Evolutionary conservation across 2,329 filamentous ascomycete species (phyloP), one percentile per base, ranked within the genome.

Genomic region (Sporothrix pallida): DNA sequence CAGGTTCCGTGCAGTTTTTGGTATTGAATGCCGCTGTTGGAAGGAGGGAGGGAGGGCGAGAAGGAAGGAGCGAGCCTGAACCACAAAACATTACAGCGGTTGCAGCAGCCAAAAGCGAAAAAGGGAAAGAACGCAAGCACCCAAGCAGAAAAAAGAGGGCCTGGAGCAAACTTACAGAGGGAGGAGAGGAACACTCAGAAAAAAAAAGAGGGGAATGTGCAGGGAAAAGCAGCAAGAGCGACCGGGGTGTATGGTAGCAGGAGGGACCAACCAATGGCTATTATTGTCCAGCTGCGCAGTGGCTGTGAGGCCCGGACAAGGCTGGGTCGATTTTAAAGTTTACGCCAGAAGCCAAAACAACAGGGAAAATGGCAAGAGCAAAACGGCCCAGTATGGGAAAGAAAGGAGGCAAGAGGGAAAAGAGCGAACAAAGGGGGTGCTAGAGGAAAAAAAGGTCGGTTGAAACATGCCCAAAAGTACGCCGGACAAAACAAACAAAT

Each of bases 221-320:
- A 68, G 46, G 8, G 31, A 37, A 54, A n/a, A 44, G 31, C 23
- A 50, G 15, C 9, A 58, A 17, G 50, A 23, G 4, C 20, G 67
- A 56, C 42, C 23, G 17, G 26, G 52, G 50, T n/a, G 58, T 23
- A 23, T 17, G 31, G 58, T 42, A 2, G 17, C 17, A 42, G 37
- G 26, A 37, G 68, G 26, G 50, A 70, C 50, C 31, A 20, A 52
- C 46, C 44, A 70, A 58, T 48, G 20, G 69, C 12, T 48, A 50
- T 37, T 73, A 44, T 63, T 70, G 73, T 63, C 62, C 74, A 75
- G 71, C 74, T 73, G 71, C 71, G 71, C 74, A 75, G 74, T 75
- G 74, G 74, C 73, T 75, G 68, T 65, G 71, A 58, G 23, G 46
- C 2, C 13, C 9, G 15, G 54, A 62, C 69, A 52, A 63, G 56